Base-by-base conservation (phyloP, 2,329 filamentous ascomycete species). In the Pestalotiopsis sp. region DNA sequence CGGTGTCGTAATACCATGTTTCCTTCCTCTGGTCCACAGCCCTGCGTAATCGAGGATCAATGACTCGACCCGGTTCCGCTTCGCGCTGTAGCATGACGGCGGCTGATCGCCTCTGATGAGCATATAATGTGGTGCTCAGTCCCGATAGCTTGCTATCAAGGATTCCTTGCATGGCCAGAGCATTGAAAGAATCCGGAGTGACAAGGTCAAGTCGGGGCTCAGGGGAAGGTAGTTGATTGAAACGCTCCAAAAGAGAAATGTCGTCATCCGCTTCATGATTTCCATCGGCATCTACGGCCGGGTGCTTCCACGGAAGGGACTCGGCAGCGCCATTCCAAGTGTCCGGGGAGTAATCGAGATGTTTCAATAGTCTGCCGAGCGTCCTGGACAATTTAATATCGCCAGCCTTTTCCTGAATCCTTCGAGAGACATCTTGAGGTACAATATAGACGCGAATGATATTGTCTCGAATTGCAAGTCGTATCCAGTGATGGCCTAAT, bases 21-120 rank as follows among this genome's bases (percentile, higher is more conserved):
- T 80, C 77, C 0, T 90, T 91, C 4, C 85, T 80, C 38, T 93
- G 92, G 64, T 92, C 91, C 2, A 76, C 75, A 1, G 89, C 83
- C 4, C 81, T 73, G 65, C 90, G 86, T 2, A 97, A 82, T 4
- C 95, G 88, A 11, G 95, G 94, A 78, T 98, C 95, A 9, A 94
- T 80, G 5, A 89, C 82, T 36, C 87, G 83, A 4, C 85, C 84
- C 0, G 92, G 89, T 25, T 90, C 86, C 5, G 86, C 80, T 79
- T 98, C 95, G 66, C 91, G 90, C 76, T 96, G 91, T 20, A 97
- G 81, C 94, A 98, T 98, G 36, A 91, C 78, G 4, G 93, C 93
- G 0, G 92, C 91, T 1, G 94, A 95, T 59, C 91, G 87, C 65
- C 91, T 87, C 78, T 98, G 95, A 74, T 97, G 97, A 0, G 88